A percentile compares a stretch with the other conserved stretches of the same genome.
Evolutionary conservation across 139 green algal genomes (phyloP).

Genomic region (Micromonas commoda): DNA sequence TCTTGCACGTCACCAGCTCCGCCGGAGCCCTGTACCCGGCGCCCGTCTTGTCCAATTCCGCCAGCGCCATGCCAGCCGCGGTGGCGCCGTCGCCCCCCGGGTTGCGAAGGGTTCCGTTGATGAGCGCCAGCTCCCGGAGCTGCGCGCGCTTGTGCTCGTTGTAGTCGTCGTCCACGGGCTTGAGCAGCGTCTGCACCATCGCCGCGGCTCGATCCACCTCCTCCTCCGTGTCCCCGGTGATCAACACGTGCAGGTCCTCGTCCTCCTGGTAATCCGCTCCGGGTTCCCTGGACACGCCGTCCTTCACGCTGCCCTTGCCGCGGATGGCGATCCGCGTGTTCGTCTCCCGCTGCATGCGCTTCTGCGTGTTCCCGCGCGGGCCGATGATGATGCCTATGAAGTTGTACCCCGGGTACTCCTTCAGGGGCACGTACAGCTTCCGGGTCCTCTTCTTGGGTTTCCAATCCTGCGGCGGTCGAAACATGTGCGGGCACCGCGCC

Average conservation of each 20-base stretch:
- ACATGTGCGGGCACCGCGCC: conserved; percentile 62
- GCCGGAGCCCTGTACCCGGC: conserved; percentile 47
- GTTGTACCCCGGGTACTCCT: conserved; percentile 91
- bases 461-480: conserved; percentile 79
- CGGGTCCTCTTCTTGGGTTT: conserved; percentile 67
- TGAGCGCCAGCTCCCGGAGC: conserved; percentile 82
- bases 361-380: conserved; percentile 95
- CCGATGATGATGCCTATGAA: conserved; percentile 99
- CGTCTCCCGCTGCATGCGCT: conserved; percentile 95
- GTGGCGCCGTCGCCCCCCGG: conserved; percentile 52
- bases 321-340: conserved; percentile 94
- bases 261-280: conserved; percentile 79
- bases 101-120: conserved; percentile 82
- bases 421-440: conserved; percentile 87
- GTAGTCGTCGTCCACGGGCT: conserved; percentile 73
- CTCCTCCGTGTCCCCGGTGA: conserved; percentile 83
- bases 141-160: conserved; percentile 91
- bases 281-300: conserved; percentile 41
- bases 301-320: conserved; percentile 79
- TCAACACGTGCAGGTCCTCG: conserved; percentile 95
- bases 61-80: conserved; percentile 55
- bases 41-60: conserved; percentile 14
- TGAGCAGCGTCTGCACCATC: conserved; percentile 78
- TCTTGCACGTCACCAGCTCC: conserved; percentile 52
- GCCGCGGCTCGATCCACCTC: conserved; percentile 54